phyloP scores from a whole-genome alignment of 2,329 filamentous ascomycete genomes.

The Fusarium sp. region DNA sequence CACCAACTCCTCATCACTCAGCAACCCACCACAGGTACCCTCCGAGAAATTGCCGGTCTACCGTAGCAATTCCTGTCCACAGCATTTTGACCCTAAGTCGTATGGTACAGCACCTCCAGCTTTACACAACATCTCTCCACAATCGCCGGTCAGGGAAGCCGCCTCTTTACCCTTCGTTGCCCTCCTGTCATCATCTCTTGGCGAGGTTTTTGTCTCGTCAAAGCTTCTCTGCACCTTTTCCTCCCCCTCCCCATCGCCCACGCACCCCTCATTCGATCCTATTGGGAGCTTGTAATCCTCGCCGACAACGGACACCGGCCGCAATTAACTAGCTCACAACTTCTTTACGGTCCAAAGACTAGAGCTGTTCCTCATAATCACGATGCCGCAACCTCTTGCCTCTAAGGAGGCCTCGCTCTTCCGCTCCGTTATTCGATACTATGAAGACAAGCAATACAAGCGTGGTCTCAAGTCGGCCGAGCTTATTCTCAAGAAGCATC shows the following conservation, averaged over 20 bases:
- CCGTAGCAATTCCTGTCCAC: constrained; percentile 43
- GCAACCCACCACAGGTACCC: constrained; percentile 29
- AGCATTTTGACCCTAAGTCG: constrained; percentile 27
- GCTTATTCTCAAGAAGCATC: constrained; percentile 93
- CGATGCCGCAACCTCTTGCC: constrained; percentile 77
- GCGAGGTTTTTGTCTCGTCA: constrained; percentile 19
- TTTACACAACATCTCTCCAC: constrained; percentile 26
- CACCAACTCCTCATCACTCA: constrained; percentile 34
- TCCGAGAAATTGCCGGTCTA: constrained; percentile 45
- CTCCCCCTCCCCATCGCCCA: constrained; percentile 12
- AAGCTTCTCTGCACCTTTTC: constrained; percentile 24
- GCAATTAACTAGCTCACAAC: constrained; percentile 1
- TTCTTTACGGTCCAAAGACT: neutral
- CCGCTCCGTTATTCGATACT: constrained; percentile 91
- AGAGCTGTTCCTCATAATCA: constrained; percentile 18
- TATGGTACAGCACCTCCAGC: constrained; percentile 14
- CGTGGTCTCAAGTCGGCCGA: constrained; percentile 92
- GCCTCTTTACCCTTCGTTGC: constrained; percentile 30
- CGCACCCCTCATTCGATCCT: constrained; percentile 32
- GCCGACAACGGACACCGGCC: constrained; percentile 22
- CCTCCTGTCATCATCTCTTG: constrained; percentile 1
- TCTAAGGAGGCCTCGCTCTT: constrained; percentile 96
- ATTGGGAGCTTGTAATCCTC: constrained; percentile 55
- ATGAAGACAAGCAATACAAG: constrained; percentile 99
- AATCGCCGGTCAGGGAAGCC: constrained; percentile 38